Percentiles rank a stretch among this genome's conserved stretches.
phyloP scores from a whole-genome alignment of 805 yeast genomes.

The Ogataea ramenticola region DNA sequence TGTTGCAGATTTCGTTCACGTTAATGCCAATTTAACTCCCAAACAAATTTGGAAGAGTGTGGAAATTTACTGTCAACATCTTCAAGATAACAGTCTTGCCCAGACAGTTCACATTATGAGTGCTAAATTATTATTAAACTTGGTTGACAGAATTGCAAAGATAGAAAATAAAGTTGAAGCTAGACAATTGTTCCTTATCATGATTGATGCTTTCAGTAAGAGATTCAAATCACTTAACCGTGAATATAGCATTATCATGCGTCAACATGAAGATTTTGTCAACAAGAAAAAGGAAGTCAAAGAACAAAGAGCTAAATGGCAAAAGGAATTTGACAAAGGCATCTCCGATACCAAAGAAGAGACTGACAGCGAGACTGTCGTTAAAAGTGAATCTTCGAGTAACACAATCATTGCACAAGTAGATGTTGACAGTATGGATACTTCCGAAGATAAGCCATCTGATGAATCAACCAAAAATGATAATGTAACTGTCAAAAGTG shows the following conservation, averaged over 20 bases:
- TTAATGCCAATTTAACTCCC: constrained; percentile 73
- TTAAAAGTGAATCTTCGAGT: not conserved
- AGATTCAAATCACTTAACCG: constrained; percentile 71
- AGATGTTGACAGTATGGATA: not conserved
- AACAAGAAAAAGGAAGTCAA: constrained; percentile 35
- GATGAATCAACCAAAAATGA: constrained; percentile 9
- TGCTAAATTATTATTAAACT: constrained; percentile 78
- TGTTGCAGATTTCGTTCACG: constrained; percentile 93
- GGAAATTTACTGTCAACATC: constrained; percentile 66
- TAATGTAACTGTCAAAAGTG: not conserved
- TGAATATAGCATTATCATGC: constrained; percentile 59
- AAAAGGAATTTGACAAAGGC: constrained; percentile 33
- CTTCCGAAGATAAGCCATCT: constrained; percentile 9
- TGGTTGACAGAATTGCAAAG: constrained; percentile 83
- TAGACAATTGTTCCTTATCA: constrained; percentile 74
- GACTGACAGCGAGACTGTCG: too few species aligned
- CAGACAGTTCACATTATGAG: constrained; percentile 94
- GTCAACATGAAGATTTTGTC: constrained; percentile 50
- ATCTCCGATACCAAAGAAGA: constrained; percentile 9
- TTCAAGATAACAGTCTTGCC: constrained; percentile 77
- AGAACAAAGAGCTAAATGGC: constrained; percentile 30
- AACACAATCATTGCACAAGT: constrained; percentile 10
- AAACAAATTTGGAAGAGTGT: constrained; percentile 86
- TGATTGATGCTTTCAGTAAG: constrained; percentile 81
- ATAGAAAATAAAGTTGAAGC: constrained; percentile 77